Percentiles rank a stretch among this genome's conserved stretches.
phyloP scores from a whole-genome alignment of 495 filamentous ascomycete genomes.

The Tetracladium marchalianum region DNA sequence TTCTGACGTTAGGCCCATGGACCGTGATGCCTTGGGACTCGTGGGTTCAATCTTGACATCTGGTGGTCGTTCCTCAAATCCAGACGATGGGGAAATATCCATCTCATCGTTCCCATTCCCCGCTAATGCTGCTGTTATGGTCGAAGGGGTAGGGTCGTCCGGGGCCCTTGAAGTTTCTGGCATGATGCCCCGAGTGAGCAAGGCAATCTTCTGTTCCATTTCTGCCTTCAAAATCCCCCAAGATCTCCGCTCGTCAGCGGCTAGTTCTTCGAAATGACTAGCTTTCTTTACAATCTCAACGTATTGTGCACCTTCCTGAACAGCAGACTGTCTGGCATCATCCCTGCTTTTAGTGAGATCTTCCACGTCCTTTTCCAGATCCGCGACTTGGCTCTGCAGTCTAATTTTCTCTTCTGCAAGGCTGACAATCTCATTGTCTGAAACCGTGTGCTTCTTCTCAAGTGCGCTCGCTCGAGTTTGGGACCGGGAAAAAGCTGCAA shows the following conservation, averaged over 20 bases:
- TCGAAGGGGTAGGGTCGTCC: neutral
- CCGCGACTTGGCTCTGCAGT: constrained; percentile 27
- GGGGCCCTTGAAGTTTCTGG: neutral
- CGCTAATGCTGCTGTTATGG: too few species aligned
- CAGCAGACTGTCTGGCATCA: constrained; percentile 23
- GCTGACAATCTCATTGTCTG: constrained; percentile 35
- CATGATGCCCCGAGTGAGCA: neutral
- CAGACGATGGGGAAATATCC: neutral
- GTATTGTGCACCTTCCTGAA: constrained; percentile 33
- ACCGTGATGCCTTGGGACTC: neutral
- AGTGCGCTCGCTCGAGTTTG: constrained; percentile 31
- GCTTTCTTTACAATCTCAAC: constrained; percentile 36
- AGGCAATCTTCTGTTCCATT: constrained; percentile 20
- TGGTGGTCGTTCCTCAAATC: neutral
- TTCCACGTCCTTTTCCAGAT: constrained; percentile 30
- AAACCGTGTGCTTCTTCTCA: constrained; percentile 37
- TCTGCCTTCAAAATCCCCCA: constrained; percentile 29
- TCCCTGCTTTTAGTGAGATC: constrained; percentile 31
- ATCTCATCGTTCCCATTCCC: neutral
- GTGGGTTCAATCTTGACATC: constrained; percentile 3
- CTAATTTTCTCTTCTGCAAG: constrained; percentile 33
- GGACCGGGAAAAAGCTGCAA: constrained; percentile 34
- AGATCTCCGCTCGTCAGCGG: constrained; percentile 26
- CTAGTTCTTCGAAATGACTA: constrained; percentile 28
- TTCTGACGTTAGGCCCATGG: neutral